Percentiles rank a stretch among this genome's conserved stretches.
phyloP scores from a whole-genome alignment of 192 early-diverging fungal genomes.

The Phycomyces blakesleeanus region DNA sequence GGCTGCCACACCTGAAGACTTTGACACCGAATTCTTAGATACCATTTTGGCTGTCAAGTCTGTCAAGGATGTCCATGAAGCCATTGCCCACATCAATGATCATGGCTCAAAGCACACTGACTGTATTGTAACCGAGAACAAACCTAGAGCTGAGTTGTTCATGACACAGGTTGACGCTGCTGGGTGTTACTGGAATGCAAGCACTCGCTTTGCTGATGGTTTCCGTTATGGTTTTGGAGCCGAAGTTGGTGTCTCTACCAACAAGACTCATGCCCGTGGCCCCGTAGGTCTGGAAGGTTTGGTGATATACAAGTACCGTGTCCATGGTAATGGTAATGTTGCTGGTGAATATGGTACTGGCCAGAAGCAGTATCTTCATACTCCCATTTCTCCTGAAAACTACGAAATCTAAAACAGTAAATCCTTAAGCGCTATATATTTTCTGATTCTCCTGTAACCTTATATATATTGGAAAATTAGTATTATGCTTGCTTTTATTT shows the following conservation, averaged over 20 bases:
- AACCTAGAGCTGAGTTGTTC: conserved; percentile 70
- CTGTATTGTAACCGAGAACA: conserved; percentile 82
- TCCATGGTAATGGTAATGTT: conserved; percentile 87
- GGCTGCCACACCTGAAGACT: conserved; percentile 58
- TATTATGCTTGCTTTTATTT: not conserved
- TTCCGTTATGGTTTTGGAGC: conserved; percentile 99
- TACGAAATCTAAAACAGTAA: conserved; percentile 13
- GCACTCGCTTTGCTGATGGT: conserved; percentile 94
- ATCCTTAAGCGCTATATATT: not conserved
- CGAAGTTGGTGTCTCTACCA: conserved; percentile 96
- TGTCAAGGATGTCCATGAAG: conserved; percentile 69
- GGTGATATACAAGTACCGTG: conserved; percentile 96
- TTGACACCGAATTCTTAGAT: conserved; percentile 89
- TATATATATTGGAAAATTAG: not conserved
- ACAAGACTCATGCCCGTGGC: conserved; percentile 98
- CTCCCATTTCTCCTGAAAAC: conserved; percentile 44
- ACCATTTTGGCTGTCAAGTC: conserved; percentile 78
- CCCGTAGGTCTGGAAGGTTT: conserved; percentile 96
- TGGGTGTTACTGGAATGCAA: conserved; percentile 97
- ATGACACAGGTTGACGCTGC: conserved; percentile 94
- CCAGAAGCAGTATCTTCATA: conserved; percentile 71
- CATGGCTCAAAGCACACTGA: conserved; percentile 97
- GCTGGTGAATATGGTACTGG: conserved; percentile 77
- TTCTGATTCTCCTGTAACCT: not conserved
- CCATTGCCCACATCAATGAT: conserved; percentile 90